Base-by-base conservation (phyloP, 441 rosid genomes). In the Euphorbia corollata region DNA sequence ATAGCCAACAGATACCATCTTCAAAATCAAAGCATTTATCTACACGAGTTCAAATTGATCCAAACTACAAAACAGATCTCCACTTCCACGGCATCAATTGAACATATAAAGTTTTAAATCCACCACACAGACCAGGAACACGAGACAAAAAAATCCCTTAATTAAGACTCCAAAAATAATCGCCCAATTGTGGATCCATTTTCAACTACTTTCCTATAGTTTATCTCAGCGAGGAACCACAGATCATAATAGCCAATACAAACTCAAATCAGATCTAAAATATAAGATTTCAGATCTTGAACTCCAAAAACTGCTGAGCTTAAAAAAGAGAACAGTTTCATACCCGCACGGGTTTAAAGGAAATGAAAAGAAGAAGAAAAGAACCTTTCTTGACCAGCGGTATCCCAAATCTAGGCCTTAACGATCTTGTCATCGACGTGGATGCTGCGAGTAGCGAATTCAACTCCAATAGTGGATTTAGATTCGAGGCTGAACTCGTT, bases 331-430 rank as follows among this genome's bases (percentile, higher is more conserved):
- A 51, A 18, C 56, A 51, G 20, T 18, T 51, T 41, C 47, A 10
- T 41, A 2, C 47, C 47, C 47, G 51, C 6, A 45, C 4, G 51
- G 51, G 0, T 45, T 54, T 20, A 12, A 24, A 24, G n/a, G 16
- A 23, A 56, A 5, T 23, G 3, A 4, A 47, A 65, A 12, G 23
- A 53, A n/a, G 9, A 12, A 23, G 20, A 23, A 8, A 48, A 0
- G 4, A 66, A 85, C 90, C 90, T 84, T 66, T 87, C 92, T 66
- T 87, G 90, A 48, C 92, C 92, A 27, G 89, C 89, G 23, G 92
- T 87, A 70, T 87, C 87, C 87, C 90, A 87, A 82, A 87, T 84
- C 85, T 84, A 90, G 58, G 93, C 90, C 72, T 87, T 87, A 68
- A 87, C 84, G 67, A 84, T 69, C 79, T 85, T 87, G 51, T 85